Conservation (phyloP, 140 eudicot genomes). For the Anethum foeniculum region DNA sequence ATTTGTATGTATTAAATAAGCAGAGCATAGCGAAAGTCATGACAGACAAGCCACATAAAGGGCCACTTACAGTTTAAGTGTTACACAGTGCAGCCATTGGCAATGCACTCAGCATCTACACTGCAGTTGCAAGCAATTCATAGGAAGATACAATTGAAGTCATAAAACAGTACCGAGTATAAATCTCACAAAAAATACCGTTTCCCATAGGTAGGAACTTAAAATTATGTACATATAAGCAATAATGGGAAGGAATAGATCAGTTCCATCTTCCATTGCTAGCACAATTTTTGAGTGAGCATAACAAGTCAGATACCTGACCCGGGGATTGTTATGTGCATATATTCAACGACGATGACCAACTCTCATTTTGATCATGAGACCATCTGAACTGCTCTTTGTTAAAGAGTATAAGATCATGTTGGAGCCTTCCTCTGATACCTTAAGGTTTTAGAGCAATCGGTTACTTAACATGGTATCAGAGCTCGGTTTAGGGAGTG, state of each 20-base stretch:
- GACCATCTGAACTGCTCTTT: constrained; percentile 75
- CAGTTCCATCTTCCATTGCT: constrained; percentile 93
- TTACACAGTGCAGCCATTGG: constrained; percentile 84
- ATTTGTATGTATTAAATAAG: too few species aligned
- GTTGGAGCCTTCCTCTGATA: too few species aligned
- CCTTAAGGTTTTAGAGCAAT: too few species aligned
- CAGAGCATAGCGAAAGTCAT: neutral
- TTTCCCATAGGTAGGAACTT: neutral
- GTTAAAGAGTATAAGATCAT: too few species aligned
- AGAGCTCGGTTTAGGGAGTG: too few species aligned
- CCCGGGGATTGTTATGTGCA: constrained; percentile 79
- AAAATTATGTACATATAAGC: constrained; percentile 52
- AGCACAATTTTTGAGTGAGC: constrained; percentile 81
- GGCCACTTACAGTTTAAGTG: constrained; percentile 67
- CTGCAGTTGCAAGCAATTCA: constrained; percentile 28
- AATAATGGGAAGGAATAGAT: constrained; percentile 74
- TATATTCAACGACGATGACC: constrained; percentile 48
- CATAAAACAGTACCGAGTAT: too few species aligned
- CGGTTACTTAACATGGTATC: too few species aligned
- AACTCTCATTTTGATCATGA: constrained; percentile 77
- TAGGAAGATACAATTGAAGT: neutral
- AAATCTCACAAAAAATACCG: neutral
- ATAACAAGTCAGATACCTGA: constrained; percentile 65
- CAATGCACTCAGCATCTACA: constrained; percentile 71
- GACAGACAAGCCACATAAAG: neutral